Evolutionary conservation across 768 basidiomycete species (phyloP).

Genomic region (Leccinum variicolor): DNA sequence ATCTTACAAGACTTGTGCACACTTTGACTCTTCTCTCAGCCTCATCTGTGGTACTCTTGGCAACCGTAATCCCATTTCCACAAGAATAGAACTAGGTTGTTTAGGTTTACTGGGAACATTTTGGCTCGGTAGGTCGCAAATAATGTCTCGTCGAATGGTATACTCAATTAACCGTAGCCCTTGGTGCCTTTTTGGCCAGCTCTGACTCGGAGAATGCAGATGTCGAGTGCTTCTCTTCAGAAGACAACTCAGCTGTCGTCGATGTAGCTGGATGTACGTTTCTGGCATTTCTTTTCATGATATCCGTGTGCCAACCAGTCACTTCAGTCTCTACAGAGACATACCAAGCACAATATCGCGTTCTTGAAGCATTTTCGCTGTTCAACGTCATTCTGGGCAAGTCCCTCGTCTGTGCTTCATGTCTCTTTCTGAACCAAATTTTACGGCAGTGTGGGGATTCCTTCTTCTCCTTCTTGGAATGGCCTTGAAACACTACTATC

Average conservation of each 20-base stretch:
- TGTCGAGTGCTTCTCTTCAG: slow-evolving; percentile 75
- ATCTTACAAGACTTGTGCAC: background rate
- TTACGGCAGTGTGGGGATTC: slow-evolving; percentile 45
- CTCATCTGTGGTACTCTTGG: slow-evolving; percentile 62
- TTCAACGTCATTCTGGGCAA: slow-evolving; percentile 71
- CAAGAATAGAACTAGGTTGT: slow-evolving; percentile 69
- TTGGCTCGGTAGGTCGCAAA: slow-evolving; percentile 63
- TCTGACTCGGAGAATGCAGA: slow-evolving; percentile 78
- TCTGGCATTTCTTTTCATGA: slow-evolving; percentile 1
- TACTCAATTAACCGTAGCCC: slow-evolving; percentile 43
- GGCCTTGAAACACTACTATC: slow-evolving; percentile 40
- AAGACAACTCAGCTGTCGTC: slow-evolving; percentile 48
- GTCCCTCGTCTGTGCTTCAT: slow-evolving; percentile 21
- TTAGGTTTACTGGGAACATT: slow-evolving; percentile 69
- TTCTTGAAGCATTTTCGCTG: slow-evolving; percentile 75
- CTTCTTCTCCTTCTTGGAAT: slow-evolving; percentile 44
- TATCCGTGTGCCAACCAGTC: slow-evolving; percentile 1
- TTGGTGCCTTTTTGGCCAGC: slow-evolving; percentile 67
- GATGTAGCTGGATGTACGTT: slow-evolving; percentile 65
- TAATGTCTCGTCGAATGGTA: background rate
- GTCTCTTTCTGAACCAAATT: slow-evolving; percentile 11
- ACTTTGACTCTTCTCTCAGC: slow-evolving; percentile 34
- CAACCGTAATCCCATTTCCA: slow-evolving; percentile 74
- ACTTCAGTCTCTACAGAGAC: slow-evolving; percentile 74
- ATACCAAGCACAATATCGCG: slow-evolving; percentile 86